Conservation (phyloP, 169 alveolate species). For the Eimeria acervulina region DNA sequence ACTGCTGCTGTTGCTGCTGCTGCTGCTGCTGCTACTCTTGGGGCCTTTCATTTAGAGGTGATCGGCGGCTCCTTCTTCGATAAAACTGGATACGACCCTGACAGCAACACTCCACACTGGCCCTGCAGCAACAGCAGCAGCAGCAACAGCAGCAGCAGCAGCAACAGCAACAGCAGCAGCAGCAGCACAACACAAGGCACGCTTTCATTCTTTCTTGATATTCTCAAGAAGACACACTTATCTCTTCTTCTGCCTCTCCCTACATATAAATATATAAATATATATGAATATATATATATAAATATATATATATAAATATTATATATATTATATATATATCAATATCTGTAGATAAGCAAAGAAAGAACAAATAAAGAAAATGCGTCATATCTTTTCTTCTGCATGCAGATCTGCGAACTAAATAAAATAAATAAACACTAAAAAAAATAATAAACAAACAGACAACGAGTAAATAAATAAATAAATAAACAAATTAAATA, state of each 20-base stretch:
- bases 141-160: not conserved
- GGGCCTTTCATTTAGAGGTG: not conserved
- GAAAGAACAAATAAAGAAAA: too few species aligned
- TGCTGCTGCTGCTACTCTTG: not conserved
- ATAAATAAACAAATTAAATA: not conserved
- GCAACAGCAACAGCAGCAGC: not conserved
- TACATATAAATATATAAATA: too few species aligned
- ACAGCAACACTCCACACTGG: slow-evolving; percentile 78
- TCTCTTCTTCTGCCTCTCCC: too few species aligned
- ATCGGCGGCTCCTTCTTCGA: not conserved
- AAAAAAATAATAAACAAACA: not conserved
- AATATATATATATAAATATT: too few species aligned
- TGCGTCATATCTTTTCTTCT: too few species aligned
- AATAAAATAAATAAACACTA: not conserved
- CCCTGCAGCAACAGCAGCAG: slow-evolving; percentile 46
- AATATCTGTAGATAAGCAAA: too few species aligned
- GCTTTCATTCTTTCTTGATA: too few species aligned
- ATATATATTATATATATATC: too few species aligned
- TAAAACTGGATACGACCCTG: slow-evolving; percentile 76
- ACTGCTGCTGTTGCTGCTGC: not conserved
- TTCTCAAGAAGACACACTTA: too few species aligned
- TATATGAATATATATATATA: too few species aligned
- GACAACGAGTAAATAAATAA: not conserved
- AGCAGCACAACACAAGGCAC: too few species aligned
- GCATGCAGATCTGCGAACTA: not conserved